Conservation (phyloP, 768 basidiomycete species). For the Leccinellum albellum region DNA sequence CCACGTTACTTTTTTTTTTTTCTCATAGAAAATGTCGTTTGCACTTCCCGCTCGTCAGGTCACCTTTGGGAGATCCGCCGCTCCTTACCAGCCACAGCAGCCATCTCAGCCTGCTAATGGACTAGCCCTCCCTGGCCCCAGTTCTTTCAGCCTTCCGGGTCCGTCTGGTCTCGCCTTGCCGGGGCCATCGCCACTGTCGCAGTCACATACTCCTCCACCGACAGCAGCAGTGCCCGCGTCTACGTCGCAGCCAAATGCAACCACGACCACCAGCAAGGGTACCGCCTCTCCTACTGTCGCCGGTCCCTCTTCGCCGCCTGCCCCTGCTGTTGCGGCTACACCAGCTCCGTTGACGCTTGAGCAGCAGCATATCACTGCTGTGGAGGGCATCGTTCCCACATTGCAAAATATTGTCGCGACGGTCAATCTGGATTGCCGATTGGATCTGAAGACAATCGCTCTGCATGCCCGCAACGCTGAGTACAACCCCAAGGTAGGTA, state of each 20-base stretch:
- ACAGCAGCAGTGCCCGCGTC: constrained; percentile 1
- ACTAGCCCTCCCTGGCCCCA: constrained; percentile 51
- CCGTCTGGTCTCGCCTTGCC: constrained; percentile 48
- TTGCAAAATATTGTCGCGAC: constrained; percentile 99
- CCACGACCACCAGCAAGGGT: constrained; percentile 29
- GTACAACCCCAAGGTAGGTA: constrained; percentile 99
- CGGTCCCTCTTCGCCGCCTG: constrained; percentile 56
- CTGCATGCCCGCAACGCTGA: constrained; percentile 97
- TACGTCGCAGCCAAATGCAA: constrained; percentile 28
- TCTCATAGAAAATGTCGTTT: constrained; percentile 42
- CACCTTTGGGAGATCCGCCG: constrained; percentile 67
- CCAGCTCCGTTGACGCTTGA: constrained; percentile 77
- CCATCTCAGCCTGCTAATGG: constrained; percentile 44
- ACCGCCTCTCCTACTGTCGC: constrained; percentile 42
- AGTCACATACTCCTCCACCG: constrained; percentile 35
- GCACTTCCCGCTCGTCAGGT: constrained; percentile 76
- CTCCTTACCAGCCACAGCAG: constrained; percentile 41
- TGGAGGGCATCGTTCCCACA: constrained; percentile 98
- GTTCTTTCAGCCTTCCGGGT: constrained; percentile 42
- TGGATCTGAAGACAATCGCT: constrained; percentile 98
- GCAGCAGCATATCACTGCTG: constrained; percentile 93
- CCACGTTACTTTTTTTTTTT: constrained; percentile 10
- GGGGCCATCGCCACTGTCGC: constrained; percentile 54
- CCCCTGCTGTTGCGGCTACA: constrained; percentile 56
- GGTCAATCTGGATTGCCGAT: constrained; percentile 93